Evolutionary conservation across 2,329 filamentous ascomycete species (phyloP).

Genomic region (Nemania sp.): DNA sequence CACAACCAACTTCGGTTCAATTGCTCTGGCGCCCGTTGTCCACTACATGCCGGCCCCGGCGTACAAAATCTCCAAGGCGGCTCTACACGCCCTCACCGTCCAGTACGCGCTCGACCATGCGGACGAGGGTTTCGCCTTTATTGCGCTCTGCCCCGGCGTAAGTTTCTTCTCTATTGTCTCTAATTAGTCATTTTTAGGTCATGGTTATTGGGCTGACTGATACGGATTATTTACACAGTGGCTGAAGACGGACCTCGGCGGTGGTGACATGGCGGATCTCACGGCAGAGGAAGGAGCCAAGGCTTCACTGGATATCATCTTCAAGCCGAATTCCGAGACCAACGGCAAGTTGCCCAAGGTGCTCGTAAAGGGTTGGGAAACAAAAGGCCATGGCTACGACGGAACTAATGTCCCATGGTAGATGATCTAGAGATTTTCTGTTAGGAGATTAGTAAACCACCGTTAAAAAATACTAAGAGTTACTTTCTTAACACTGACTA

Average conservation of each 20-base stretch:
- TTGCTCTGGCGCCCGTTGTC: constrained; percentile 27
- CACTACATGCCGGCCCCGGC: constrained; percentile 43
- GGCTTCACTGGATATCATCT: constrained; percentile 45
- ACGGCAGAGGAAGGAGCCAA: constrained; percentile 46
- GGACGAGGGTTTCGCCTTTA: constrained; percentile 49
- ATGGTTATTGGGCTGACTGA: no score
- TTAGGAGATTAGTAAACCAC: no score
- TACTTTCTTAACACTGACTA: no score
- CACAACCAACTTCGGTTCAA: constrained; percentile 14
- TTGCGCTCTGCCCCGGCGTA: constrained; percentile 53
- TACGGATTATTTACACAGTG: constrained; percentile 43
- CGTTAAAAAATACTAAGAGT: no score
- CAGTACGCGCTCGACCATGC: constrained; percentile 48
- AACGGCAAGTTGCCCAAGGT: constrained; percentile 42
- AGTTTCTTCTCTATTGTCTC: constrained; percentile 22
- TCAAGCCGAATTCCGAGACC: constrained; percentile 36
- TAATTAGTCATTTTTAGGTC: no score
- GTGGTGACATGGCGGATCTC: constrained; percentile 46
- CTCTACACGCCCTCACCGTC: constrained; percentile 52
- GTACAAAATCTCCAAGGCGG: constrained; percentile 49
- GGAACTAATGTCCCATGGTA: constrained; percentile 19
- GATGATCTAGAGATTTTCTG: no score
- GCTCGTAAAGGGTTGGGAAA: constrained; percentile 25
- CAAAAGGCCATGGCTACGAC: constrained; percentile 15
- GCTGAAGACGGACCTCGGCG: constrained; percentile 51